A percentile compares a stretch with the other conserved stretches of the same genome.
These are phyloP conservation scores for Rhizopus stolonifer DNA, from an alignment of 371 early-diverging fungal species.

Conservation along the genomic window DNA sequence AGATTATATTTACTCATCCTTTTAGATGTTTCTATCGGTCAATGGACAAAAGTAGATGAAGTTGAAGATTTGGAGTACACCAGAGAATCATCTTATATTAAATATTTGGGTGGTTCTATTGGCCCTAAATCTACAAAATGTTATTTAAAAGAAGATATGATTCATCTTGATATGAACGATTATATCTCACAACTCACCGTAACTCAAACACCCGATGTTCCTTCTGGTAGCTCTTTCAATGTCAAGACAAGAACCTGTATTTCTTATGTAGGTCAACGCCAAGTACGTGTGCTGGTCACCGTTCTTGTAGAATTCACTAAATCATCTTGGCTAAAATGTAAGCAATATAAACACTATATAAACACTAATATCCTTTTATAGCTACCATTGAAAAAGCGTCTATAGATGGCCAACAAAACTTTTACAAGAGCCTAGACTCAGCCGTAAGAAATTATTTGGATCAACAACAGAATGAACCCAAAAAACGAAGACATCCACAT, in stretches of 20 bases:
- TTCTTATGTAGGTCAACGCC: slow-evolving; percentile 65
- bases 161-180: slow-evolving; percentile 53
- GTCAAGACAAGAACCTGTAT: slow-evolving; percentile 80
- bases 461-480: slow-evolving; percentile 4
- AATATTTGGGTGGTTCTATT: slow-evolving; percentile 36
- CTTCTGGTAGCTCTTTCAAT: slow-evolving; percentile 77
- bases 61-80: slow-evolving; percentile 4
- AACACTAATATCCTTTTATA: slow-evolving; percentile 5
- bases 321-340: slow-evolving; percentile 72
- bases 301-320: slow-evolving; percentile 71
- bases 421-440: slow-evolving; percentile 57
- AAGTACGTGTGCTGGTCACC: slow-evolving; percentile 64
- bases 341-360: slow-evolving; percentile 5
- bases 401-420: slow-evolving; percentile 60
- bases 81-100: slow-evolving; percentile 38
- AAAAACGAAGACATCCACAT: slow-evolving; percentile 11
- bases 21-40: slow-evolving; percentile 35
- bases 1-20: background rate
- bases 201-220: slow-evolving; percentile 80
- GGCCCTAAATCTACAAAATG: slow-evolving; percentile 75
- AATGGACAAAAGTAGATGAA: slow-evolving; percentile 31
- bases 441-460: slow-evolving; percentile 56
- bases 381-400: slow-evolving; percentile 72
- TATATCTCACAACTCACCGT: slow-evolving; percentile 59
- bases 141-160: slow-evolving; percentile 56